Conservation (phyloP, 1,284 basidiomycete genomes). For the Thelephora terrestris region DNA sequence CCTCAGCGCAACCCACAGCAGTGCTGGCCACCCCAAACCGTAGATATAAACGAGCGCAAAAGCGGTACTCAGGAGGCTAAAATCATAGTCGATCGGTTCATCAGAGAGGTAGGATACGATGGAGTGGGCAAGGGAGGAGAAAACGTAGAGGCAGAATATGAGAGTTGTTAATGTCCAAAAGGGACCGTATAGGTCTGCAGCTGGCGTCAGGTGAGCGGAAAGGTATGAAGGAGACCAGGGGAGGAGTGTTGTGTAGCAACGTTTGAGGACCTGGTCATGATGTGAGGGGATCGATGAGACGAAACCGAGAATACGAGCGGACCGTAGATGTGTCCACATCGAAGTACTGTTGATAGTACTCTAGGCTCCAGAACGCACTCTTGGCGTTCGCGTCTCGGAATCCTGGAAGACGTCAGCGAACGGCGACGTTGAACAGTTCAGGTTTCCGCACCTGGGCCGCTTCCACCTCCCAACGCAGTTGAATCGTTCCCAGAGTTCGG, state of each 20-base stretch:
- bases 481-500: slow-evolving; percentile 17
- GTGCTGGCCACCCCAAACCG: slow-evolving; percentile 67
- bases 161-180: slow-evolving; percentile 95
- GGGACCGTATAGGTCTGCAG: slow-evolving; percentile 74
- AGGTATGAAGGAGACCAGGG: slow-evolving; percentile 48
- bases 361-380: slow-evolving; percentile 60
- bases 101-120: slow-evolving; percentile 73
- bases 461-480: slow-evolving; percentile 6
- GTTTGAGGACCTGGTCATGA: slow-evolving; percentile 42
- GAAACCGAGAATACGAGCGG: slow-evolving; percentile 9
- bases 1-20: slow-evolving; percentile 71
- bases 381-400: slow-evolving; percentile 26
- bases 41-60: slow-evolving; percentile 81
- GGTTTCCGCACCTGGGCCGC: neutral
- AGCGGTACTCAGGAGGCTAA: slow-evolving; percentile 74
- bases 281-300: neutral
- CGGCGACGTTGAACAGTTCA: neutral
- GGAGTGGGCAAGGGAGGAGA: slow-evolving; percentile 79
- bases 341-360: slow-evolving; percentile 75
- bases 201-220: slow-evolving; percentile 51
- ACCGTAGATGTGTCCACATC: slow-evolving; percentile 72
- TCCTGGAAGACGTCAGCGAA: slow-evolving; percentile 23
- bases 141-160: slow-evolving; percentile 84
- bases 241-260: slow-evolving; percentile 65
- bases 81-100: slow-evolving; percentile 62